Percentiles rank a stretch among this genome's conserved stretches.
phyloP scores from a whole-genome alignment of 1,139 yeast genomes.

The Wickerhamomyces sp. region DNA sequence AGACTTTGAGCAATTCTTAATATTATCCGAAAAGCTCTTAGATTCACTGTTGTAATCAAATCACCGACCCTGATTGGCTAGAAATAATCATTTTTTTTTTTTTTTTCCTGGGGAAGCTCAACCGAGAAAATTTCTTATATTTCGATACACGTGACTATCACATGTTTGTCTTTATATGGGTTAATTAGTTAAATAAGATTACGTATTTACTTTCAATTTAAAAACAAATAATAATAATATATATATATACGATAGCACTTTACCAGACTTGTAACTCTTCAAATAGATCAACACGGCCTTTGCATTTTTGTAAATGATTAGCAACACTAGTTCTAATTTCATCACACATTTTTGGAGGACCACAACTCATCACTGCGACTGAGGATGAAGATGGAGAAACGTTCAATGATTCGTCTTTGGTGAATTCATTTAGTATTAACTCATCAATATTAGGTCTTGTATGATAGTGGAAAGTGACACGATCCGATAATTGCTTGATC shows the following conservation, averaged over 20 bases:
- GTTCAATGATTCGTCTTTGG: slow-evolving; percentile 10
- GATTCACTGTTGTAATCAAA: no score
- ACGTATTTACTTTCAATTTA: neutral
- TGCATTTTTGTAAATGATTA: slow-evolving; percentile 25
- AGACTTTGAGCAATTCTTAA: no score
- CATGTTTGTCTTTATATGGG: no score
- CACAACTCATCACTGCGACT: slow-evolving; percentile 31
- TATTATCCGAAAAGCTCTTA: no score
- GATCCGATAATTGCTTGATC: slow-evolving; percentile 26
- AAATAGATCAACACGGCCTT: slow-evolving; percentile 20
- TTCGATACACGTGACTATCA: no score
- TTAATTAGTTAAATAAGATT: neutral
- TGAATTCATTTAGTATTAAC: slow-evolving; percentile 30
- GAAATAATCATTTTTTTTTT: no score
- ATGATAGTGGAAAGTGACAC: slow-evolving; percentile 28
- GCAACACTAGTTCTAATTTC: slow-evolving; percentile 35
- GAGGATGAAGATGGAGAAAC: slow-evolving; percentile 24
- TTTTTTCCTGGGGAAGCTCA: no score
- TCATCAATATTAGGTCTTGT: slow-evolving; percentile 33
- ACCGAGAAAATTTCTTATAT: no score
- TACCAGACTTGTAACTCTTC: slow-evolving; percentile 18
- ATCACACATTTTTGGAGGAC: slow-evolving; percentile 48
- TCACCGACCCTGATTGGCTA: no score
- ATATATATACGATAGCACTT: neutral
- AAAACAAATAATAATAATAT: neutral